Percentiles rank a stretch among this genome's conserved stretches.
These are phyloP conservation scores for Suhomyces wounanorum DNA, from an alignment of 1,139 yeast species.

Conservation along the genomic window DNA sequence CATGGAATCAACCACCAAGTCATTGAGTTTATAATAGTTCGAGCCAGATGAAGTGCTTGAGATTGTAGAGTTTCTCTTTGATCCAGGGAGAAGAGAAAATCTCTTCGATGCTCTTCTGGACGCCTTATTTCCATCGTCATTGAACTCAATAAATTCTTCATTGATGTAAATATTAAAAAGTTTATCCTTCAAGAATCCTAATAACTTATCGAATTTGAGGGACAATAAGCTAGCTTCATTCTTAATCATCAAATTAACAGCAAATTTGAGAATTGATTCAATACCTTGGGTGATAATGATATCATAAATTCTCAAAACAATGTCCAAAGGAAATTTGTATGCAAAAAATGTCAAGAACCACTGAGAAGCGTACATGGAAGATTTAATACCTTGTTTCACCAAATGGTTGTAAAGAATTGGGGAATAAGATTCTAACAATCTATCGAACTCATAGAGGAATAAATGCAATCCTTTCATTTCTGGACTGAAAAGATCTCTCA, in stretches of 20 bases:
- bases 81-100: conserved; percentile 23
- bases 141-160: conserved; percentile 33
- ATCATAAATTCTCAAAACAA: conserved; percentile 82
- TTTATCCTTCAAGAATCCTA: conserved; percentile 75
- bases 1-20: conserved; percentile 80
- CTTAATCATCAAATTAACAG: conserved; percentile 70
- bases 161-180: conserved; percentile 70
- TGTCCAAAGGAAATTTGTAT: conserved; percentile 83
- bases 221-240: conserved; percentile 61
- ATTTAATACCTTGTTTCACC: conserved; percentile 78
- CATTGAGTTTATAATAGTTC: conserved; percentile 60
- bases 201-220: conserved; percentile 70
- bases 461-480: conserved; percentile 94
- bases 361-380: conserved; percentile 94
- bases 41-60: conserved; percentile 13
- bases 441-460: conserved; percentile 83
- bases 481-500: conserved; percentile 75
- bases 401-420: conserved; percentile 77
- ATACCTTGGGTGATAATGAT: conserved; percentile 85
- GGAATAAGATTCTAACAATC: conserved; percentile 67
- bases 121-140: conserved; percentile 17
- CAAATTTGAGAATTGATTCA: conserved; percentile 79
- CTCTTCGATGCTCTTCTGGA: conserved; percentile 20
- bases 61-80: conserved; percentile 19
- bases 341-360: conserved; percentile 96